Conservation (phyloP, 495 filamentous ascomycete genomes). For the Pseudomonodictys pantanalensis region DNA sequence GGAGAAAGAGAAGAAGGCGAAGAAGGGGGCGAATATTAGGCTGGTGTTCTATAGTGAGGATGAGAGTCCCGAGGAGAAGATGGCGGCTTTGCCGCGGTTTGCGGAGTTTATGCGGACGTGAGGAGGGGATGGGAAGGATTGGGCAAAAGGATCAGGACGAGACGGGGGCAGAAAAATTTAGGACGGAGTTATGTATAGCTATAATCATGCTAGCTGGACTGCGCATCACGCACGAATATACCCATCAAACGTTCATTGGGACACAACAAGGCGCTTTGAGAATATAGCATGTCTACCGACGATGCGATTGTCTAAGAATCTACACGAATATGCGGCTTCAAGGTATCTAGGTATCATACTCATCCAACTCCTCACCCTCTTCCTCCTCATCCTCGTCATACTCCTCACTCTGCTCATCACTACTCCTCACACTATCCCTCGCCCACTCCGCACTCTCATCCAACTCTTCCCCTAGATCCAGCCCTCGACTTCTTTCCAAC, state of each 20-base stretch:
- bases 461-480: slow-evolving; percentile 13
- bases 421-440: slow-evolving; percentile 25
- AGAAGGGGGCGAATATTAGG: slow-evolving; percentile 43
- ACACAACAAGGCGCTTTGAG: too few species aligned
- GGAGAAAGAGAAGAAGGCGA: slow-evolving; percentile 57
- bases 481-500: slow-evolving; percentile 18
- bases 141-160: too few species aligned
- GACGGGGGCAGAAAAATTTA: too few species aligned
- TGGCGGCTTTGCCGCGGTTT: slow-evolving; percentile 75
- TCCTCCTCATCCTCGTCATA: slow-evolving; percentile 35
- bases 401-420: slow-evolving; percentile 29
- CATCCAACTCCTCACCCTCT: slow-evolving; percentile 23
- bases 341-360: too few species aligned
- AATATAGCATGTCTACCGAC: too few species aligned
- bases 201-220: too few species aligned
- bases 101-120: slow-evolving; percentile 37
- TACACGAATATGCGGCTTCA: too few species aligned
- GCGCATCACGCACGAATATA: too few species aligned
- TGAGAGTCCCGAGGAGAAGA: slow-evolving; percentile 81
- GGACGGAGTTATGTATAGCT: too few species aligned
- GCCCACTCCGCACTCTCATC: slow-evolving; percentile 32
- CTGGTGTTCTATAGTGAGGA: slow-evolving; percentile 78
- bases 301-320: too few species aligned
- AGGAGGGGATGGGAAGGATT: too few species aligned
- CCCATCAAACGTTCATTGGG: too few species aligned